Conservation (phyloP, 129 eudicot species). For the Gnaphalium uliginosum region DNA sequence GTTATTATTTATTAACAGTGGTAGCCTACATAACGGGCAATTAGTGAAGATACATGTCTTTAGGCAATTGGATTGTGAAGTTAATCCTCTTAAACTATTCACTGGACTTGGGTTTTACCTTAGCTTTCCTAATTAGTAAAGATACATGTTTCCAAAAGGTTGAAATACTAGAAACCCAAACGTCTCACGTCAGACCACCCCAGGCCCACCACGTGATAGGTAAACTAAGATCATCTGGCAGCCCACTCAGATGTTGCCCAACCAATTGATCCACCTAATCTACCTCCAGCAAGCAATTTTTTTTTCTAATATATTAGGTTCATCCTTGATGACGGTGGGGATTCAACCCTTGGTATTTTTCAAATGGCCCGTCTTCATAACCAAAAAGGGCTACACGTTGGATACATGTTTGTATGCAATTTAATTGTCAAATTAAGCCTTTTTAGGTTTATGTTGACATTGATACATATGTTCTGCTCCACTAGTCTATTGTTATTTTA, state of each 20-base stretch:
- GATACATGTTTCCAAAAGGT: neutral
- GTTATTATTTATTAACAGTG: neutral
- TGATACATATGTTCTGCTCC: neutral
- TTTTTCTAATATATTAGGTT: neutral
- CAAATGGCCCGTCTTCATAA: no score
- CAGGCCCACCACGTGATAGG: neutral
- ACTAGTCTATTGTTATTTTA: neutral
- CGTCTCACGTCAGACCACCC: neutral
- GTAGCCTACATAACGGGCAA: neutral
- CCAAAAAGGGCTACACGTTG: neutral
- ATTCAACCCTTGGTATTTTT: neutral
- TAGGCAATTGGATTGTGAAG: neutral
- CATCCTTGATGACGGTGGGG: neutral
- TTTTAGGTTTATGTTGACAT: neutral
- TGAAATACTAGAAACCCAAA: neutral
- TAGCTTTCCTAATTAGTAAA: neutral
- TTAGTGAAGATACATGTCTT: neutral
- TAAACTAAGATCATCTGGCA: neutral
- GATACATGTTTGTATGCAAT: neutral
- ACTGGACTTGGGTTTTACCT: neutral
- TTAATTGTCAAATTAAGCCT: neutral
- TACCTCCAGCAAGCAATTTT: neutral
- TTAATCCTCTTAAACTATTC: neutral
- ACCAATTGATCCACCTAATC: neutral
- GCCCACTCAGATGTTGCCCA: neutral